phyloP scores from a whole-genome alignment of 139 green algal species.

The Auxenochlorella pyrenoidosa region DNA sequence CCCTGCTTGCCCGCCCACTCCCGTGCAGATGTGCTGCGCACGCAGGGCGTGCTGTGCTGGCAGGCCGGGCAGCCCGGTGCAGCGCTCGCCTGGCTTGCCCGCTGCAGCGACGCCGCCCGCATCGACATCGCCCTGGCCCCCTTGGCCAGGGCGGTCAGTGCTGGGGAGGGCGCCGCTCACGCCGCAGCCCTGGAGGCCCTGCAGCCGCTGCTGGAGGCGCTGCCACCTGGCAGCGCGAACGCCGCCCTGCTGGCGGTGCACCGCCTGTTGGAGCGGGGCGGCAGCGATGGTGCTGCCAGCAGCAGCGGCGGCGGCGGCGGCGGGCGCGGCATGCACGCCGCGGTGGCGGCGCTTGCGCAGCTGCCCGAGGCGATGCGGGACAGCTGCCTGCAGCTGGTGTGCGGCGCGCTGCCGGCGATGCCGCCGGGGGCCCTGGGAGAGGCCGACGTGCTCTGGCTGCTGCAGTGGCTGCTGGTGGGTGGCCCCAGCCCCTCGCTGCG shows the following conservation, averaged over 20 bases:
- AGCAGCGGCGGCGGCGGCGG: background rate
- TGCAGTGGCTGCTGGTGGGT: constrained; percentile 37
- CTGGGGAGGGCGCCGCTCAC: constrained; percentile 34
- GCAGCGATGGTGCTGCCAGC: background rate
- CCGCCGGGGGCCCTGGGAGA: constrained; percentile 20
- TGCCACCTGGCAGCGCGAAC: constrained; percentile 28
- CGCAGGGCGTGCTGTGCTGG: constrained; percentile 44
- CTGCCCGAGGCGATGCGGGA: constrained; percentile 12
- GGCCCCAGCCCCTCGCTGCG: background rate
- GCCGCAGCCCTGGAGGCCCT: constrained; percentile 47
- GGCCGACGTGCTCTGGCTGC: constrained; percentile 21
- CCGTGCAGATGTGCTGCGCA: constrained; percentile 36
- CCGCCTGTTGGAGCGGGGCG: constrained; percentile 10
- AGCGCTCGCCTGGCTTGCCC: constrained; percentile 49
- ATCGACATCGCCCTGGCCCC: constrained; percentile 45
- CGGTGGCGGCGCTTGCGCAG: constrained; percentile 20
- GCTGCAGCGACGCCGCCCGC: constrained; percentile 43
- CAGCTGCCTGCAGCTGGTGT: constrained; percentile 38
- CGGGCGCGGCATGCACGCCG: constrained; percentile 13
- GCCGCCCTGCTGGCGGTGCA: constrained; percentile 27
- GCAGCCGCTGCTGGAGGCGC: constrained; percentile 21
- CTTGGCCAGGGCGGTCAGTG: constrained; percentile 39
- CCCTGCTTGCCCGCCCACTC: too few species aligned
- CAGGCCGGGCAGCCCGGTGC: constrained; percentile 41
- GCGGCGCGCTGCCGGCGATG: constrained; percentile 9